These are phyloP conservation scores for Pseudogymnoascus sp. DNA, from an alignment of 2,329 filamentous ascomycete genomes.

Conservation along the genomic window DNA sequence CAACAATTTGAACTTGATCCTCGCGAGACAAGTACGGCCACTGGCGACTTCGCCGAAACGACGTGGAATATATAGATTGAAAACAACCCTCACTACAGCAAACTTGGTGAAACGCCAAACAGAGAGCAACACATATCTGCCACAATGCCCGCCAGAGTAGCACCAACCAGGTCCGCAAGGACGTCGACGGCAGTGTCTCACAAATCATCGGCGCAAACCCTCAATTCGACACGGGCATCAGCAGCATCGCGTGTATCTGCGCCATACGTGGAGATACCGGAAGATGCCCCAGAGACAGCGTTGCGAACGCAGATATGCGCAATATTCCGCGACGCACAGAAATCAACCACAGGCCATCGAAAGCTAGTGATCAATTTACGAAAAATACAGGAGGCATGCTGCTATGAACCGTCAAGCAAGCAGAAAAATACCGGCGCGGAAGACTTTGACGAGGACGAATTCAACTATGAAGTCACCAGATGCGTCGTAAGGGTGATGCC, in stretches of 20 bases:
- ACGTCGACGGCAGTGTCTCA: conserved; percentile 31
- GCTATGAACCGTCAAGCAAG: conserved; percentile 52
- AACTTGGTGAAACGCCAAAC: not conserved
- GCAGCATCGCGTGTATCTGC: conserved; percentile 32
- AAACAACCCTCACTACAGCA: not conserved
- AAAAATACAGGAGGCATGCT: conserved; percentile 84
- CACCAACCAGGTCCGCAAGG: conserved; percentile 32
- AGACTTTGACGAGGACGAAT: conserved; percentile 75
- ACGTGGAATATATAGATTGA: not conserved
- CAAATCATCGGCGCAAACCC: conserved; percentile 34
- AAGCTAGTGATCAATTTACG: conserved; percentile 82
- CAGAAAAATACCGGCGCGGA: conserved; percentile 46
- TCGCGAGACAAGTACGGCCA: not conserved
- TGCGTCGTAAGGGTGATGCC: conserved; percentile 76
- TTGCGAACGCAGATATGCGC: conserved; percentile 66
- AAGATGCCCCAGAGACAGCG: conserved; percentile 61
- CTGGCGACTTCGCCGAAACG: not conserved
- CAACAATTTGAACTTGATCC: not conserved
- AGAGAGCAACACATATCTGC: not conserved
- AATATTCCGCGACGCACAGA: conserved; percentile 75
- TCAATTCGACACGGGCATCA: conserved; percentile 33
- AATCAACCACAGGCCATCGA: conserved; percentile 79
- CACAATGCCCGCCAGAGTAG: conserved; percentile 40
- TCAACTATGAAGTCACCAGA: conserved; percentile 77
- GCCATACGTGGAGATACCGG: conserved; percentile 47